phyloP scores from a whole-genome alignment of 2,329 filamentous ascomycete genomes.

The Neonectria ditissima region DNA sequence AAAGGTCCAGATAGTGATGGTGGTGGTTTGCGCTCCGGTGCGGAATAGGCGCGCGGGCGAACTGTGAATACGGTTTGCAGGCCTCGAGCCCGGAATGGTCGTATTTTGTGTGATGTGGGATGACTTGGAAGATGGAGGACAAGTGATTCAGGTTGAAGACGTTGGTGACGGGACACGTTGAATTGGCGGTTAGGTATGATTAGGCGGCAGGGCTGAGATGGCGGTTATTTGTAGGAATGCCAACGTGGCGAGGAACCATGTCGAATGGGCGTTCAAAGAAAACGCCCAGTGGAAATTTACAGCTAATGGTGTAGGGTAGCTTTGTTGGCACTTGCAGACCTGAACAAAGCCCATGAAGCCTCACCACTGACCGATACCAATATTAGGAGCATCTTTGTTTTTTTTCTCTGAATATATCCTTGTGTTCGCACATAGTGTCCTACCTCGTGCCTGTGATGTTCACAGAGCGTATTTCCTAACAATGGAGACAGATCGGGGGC shows the following conservation, averaged over 20 bases:
- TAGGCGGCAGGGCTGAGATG: neutral
- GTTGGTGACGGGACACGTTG: neutral
- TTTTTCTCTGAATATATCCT: neutral
- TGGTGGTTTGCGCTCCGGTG: neutral
- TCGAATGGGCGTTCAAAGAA: neutral
- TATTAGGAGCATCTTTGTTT: neutral
- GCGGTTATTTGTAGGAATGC: neutral
- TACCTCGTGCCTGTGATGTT: neutral
- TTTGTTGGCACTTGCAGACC: neutral
- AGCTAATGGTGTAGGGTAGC: neutral
- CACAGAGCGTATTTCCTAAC: neutral
- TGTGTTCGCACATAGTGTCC: neutral
- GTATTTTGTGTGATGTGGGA: neutral
- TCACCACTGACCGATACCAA: neutral
- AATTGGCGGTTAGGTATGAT: neutral
- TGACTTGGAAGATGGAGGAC: neutral
- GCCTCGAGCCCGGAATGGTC: neutral
- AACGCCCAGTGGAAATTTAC: neutral
- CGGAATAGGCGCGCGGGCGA: neutral
- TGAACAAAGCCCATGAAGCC: neutral
- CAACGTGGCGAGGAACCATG: neutral
- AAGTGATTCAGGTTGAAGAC: neutral
- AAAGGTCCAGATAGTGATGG: slow-evolving; percentile 2
- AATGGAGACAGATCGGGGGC: neutral
- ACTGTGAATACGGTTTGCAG: neutral